Base-by-base conservation (phyloP, 1,139 yeast species). In the Lodderomyces margitis region DNA sequence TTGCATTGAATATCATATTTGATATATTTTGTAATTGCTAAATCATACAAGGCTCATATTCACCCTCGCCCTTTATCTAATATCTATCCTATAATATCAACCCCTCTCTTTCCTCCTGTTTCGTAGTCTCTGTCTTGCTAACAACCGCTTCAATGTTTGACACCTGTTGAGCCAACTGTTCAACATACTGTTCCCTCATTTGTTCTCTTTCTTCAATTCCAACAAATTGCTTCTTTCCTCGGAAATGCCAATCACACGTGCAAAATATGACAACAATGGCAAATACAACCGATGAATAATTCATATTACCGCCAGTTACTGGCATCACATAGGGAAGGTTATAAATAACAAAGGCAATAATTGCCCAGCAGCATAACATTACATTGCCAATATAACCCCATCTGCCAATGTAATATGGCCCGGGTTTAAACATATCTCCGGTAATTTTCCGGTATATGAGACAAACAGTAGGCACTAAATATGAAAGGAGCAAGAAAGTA, bases 321-420 rank as follows among this genome's bases (percentile, higher is more conserved):
- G 79, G 79, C 65, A 70, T 63, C 14, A 59, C 64, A 7, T 66
- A 52, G 1, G 78, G 78, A 50, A 74, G 64, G 34, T 73, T 68
- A 49, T 62, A 69, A 52, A 74, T 70, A 2, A 70, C 56, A 9
- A 69, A 48, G 21, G 74, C 62, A 48, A 73, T 72, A 0, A 64
- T 24, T 2, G 77, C 60, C 78, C 78, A 74, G 42, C 12, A 63
- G 52, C 5, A 68, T 58, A 21, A 40, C 20, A 45, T 59, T 59
- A 16, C 39, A n/a, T n/a, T n/a, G n/a, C n/a, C n/a, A 39, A 17
- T 21, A 21, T 10, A 34, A 38, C 42, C 38, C 34, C 45, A 44
- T 8, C 17, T 69, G 69, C 37, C 57, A 20, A 39, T 55, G 58
- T 4, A 80, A 57, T 81, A 72, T 6, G 72, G 70, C 0, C 71